phyloP scores from a whole-genome alignment of 768 basidiomycete genomes.

The Plicaturopsis crispa region DNA sequence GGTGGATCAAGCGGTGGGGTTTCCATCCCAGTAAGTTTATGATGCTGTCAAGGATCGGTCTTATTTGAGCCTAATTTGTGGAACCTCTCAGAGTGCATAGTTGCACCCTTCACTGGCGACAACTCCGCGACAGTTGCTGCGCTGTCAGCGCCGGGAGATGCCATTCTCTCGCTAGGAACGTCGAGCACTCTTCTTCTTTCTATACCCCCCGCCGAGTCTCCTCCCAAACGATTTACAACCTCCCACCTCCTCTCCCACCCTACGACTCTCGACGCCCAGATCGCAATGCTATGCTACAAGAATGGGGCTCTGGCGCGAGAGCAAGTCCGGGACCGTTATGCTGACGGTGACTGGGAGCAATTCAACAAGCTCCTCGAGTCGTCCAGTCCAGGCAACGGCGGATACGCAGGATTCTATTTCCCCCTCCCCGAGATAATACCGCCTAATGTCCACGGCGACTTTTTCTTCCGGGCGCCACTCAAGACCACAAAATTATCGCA shows the following conservation, averaged over 20 bases:
- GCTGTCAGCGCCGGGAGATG: constrained; percentile 70
- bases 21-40: constrained; percentile 50
- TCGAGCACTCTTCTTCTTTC: constrained; percentile 83
- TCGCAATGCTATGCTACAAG: constrained; percentile 91
- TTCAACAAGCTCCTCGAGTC: constrained; percentile 62
- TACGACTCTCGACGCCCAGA: constrained; percentile 58
- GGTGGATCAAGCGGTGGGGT: constrained; percentile 74
- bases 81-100: constrained; percentile 48
- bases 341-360: constrained; percentile 49
- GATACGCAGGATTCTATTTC: constrained; percentile 70
- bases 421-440: constrained; percentile 86
- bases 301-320: constrained; percentile 81
- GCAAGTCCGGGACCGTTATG: constrained; percentile 61
- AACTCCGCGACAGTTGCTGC: constrained; percentile 82
- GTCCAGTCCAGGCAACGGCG: constrained; percentile 49
- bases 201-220: constrained; percentile 53
- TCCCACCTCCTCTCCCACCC: constrained; percentile 74
- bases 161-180: constrained; percentile 80
- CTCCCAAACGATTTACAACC: constrained; percentile 64
- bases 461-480: constrained; percentile 56
- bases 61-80: no score
- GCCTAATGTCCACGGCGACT: constrained; percentile 63
- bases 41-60: neutral
- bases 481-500: constrained; percentile 19
- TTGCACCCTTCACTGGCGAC: constrained; percentile 86